phyloP scores from a whole-genome alignment of 164 flowering plant genomes.

The Liriodendron chinense region DNA sequence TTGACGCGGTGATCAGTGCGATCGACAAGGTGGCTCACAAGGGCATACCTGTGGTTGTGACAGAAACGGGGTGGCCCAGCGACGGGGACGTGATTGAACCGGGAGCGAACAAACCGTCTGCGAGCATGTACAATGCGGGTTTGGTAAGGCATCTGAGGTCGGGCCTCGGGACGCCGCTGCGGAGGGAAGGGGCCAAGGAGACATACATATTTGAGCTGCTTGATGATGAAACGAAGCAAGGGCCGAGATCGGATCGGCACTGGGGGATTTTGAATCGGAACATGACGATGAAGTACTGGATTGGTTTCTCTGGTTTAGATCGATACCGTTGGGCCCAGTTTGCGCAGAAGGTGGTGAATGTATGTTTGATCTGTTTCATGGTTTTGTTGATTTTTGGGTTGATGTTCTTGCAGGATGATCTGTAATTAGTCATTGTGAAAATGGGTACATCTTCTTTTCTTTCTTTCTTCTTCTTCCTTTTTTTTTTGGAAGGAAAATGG shows the following conservation, averaged over 20 bases:
- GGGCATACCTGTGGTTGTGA: conserved; percentile 57
- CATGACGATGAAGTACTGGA: conserved; percentile 46
- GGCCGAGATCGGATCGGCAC: conserved; percentile 12
- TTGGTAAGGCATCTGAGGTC: conserved; percentile 52
- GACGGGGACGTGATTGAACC: conserved; percentile 30
- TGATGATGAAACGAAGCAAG: conserved; percentile 32
- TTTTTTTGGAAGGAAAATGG: too few species aligned
- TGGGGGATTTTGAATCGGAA: conserved; percentile 69
- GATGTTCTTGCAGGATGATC: too few species aligned
- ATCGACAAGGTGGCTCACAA: conserved; percentile 64
- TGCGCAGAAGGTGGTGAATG: too few species aligned
- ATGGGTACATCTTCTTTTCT: too few species aligned
- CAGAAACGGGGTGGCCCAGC: conserved; percentile 94
- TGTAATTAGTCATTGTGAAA: too few species aligned
- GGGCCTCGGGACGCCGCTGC: conserved; percentile 63
- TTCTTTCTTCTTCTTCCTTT: too few species aligned
- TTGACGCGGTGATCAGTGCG: conserved; percentile 55
- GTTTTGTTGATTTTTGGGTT: too few species aligned
- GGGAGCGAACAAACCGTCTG: conserved; percentile 42
- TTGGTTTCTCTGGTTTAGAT: conserved; percentile 37
- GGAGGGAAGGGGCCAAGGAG: conserved; percentile 59
- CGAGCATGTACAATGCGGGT: conserved; percentile 60
- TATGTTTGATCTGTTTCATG: too few species aligned
- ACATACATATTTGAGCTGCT: conserved; percentile 62
- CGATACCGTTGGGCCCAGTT: background rate